A percentile compares a stretch with the other conserved stretches of the same genome.
Evolutionary conservation across 495 filamentous ascomycete genomes (phyloP).

Genomic region (Collariella sp.): DNA sequence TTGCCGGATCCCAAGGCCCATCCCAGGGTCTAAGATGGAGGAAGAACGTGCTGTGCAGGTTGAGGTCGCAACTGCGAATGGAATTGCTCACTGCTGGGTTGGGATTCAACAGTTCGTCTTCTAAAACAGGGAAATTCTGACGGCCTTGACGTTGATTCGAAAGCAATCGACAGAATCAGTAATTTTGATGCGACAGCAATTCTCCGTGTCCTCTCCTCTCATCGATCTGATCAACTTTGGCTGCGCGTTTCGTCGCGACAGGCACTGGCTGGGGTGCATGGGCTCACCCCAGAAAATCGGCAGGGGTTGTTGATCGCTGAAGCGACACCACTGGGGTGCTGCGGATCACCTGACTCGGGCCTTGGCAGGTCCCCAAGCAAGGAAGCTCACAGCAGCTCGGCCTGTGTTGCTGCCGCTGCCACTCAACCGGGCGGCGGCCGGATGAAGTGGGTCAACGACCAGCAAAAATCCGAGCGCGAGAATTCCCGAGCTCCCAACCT

Average conservation of each 20-base stretch:
- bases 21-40: slow-evolving; percentile 19
- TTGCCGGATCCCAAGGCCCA: slow-evolving; percentile 33
- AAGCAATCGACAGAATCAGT: too few relatives aligned
- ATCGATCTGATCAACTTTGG: slow-evolving; percentile 11
- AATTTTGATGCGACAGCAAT: too few relatives aligned
- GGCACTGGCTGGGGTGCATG: slow-evolving; percentile 1
- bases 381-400: background rate
- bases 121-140: too few relatives aligned
- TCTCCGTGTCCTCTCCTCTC: too few relatives aligned
- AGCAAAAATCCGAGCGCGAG: slow-evolving; percentile 25
- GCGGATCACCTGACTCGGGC: slow-evolving; percentile 13
- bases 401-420: too few relatives aligned
- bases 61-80: background rate
- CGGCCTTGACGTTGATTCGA: too few relatives aligned
- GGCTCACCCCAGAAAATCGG: background rate
- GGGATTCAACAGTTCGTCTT: background rate
- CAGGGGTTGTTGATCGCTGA: slow-evolving; percentile 3
- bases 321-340: slow-evolving; percentile 20
- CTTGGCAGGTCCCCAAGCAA: background rate
- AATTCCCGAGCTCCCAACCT: slow-evolving; percentile 28
- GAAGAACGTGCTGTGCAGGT: background rate
- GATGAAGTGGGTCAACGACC: slow-evolving; percentile 6
- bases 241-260: slow-evolving; percentile 21
- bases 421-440: too few relatives aligned
- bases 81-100: background rate